Base-by-base conservation (phyloP, 352 stramenopile species). In the Globisporangium echinulatum region DNA sequence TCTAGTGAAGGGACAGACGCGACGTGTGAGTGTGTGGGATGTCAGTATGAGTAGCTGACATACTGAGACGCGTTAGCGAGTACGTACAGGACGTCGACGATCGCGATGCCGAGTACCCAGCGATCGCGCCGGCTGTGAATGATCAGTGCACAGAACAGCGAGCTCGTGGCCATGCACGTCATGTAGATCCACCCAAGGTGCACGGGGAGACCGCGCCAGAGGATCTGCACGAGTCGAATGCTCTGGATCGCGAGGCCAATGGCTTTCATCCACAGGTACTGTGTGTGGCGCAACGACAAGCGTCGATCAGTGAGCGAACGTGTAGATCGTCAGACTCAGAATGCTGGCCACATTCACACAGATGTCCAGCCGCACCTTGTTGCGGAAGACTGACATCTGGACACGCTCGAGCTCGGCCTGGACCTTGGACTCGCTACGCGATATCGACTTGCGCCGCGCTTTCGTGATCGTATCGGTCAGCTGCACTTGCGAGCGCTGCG, bases 41-140 rank as follows among this genome's bases (percentile, higher is more conserved):
- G 1, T 6, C 14, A 46, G 38, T 9, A 49, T 13, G n/a, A 8
- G 10, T n/a, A 14, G n/a, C 48, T 37, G 19, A 25, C 19, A 25
- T 25, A 25, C 1, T 25, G 19, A 25, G 19, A 25, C 19, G 19
- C 19, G 19, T 25, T 25, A 38, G 48, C 48, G 15, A 25, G 33
- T 19, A 40, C 60, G 10, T 58, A 74, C 67, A 58, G 36, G 0
- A 62, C 52, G 47, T 72, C 68, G 19, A 60, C 25, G 40, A 72
- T 44, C 3, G 62, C 39, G 44, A 62, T 64, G 46, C 36, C 17
- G 14, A 65, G 39, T n/a, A 59, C 54, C 36, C 58, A 53, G 43
- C 43, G 58, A 14, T 63, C 53, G 13, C 50, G 58, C 5, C 50
- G 56, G 11, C 50, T 58, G 58, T 60, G 51, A 3, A 57, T 55